phyloP scores from a whole-genome alignment of 768 basidiomycete species.

The Phaffia tasmanica region DNA sequence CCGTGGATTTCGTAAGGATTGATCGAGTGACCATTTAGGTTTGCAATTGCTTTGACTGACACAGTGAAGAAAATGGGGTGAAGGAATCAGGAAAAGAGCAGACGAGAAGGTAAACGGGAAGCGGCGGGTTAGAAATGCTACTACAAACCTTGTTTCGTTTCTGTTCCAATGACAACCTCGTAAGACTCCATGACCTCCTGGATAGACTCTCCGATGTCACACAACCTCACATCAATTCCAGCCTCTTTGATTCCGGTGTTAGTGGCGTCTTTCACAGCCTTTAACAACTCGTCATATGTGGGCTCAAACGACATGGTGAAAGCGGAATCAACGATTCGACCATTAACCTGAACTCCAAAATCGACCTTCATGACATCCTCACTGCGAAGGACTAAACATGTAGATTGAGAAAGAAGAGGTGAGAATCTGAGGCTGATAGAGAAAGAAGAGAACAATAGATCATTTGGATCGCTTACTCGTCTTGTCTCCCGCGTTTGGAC shows the following conservation, averaged over 20 bases:
- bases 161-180: slow-evolving; percentile 84
- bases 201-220: slow-evolving; percentile 79
- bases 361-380: slow-evolving; percentile 94
- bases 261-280: slow-evolving; percentile 88
- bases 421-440: background rate
- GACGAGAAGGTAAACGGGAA: slow-evolving; percentile 24
- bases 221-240: slow-evolving; percentile 87
- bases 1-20: slow-evolving; percentile 79
- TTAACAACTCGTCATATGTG: slow-evolving; percentile 75
- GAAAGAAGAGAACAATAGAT: background rate
- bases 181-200: slow-evolving; percentile 99
- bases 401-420: background rate
- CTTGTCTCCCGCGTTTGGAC: slow-evolving; percentile 28
- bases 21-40: slow-evolving; percentile 91
- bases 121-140: background rate
- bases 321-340: slow-evolving; percentile 89
- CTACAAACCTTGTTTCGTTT: slow-evolving; percentile 59
- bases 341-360: slow-evolving; percentile 91
- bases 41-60: slow-evolving; percentile 81
- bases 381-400: slow-evolving; percentile 54
- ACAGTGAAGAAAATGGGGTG: background rate
- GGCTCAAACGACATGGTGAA: slow-evolving; percentile 75
- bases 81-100: background rate
- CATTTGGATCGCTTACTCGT: slow-evolving; percentile 26
- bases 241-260: slow-evolving; percentile 90